Percentiles rank a stretch among this genome's conserved stretches.
Conservation (phyloP, 352 stramenopile genomes). For the Phytophthora ramorum region DNA sequence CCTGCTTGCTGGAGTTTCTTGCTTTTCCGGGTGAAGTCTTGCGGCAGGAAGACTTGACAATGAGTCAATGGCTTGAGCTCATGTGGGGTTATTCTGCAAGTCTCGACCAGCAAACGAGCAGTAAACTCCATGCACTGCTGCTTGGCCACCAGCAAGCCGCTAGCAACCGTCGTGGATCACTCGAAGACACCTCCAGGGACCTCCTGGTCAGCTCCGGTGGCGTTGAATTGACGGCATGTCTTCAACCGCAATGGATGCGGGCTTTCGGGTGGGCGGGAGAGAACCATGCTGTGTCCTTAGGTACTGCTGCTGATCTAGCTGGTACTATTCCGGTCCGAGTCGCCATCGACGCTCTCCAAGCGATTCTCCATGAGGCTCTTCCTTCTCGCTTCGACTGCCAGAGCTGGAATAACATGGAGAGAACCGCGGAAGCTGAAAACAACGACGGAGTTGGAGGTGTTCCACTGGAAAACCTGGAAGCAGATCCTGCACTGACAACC, state of each 20-base stretch:
- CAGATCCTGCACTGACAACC: neutral
- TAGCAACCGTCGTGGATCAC: conserved; percentile 10
- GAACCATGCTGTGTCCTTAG: neutral
- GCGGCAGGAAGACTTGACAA: conserved; percentile 12
- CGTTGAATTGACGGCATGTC: neutral
- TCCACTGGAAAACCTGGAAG: neutral
- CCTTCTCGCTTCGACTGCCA: conserved; percentile 14
- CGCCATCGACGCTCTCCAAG: conserved; percentile 18
- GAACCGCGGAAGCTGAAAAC: neutral
- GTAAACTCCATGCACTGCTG: conserved; percentile 28
- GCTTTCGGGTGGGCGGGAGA: conserved; percentile 26
- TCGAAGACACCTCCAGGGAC: conserved; percentile 18
- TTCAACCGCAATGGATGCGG: conserved; percentile 22
- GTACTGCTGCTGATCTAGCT: conserved; percentile 8
- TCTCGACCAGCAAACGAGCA: conserved; percentile 19
- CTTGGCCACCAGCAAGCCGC: conserved; percentile 12
- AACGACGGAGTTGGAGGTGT: neutral
- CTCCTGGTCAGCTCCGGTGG: neutral
- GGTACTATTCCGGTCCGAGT: conserved; percentile 5
- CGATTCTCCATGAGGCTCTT: conserved; percentile 25
- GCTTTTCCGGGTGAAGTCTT: conserved; percentile 31
- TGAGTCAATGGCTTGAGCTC: conserved; percentile 42
- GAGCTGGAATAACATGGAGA: neutral
- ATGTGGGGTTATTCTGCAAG: conserved; percentile 39
- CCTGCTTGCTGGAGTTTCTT: conserved; percentile 24